A percentile compares a stretch with the other conserved stretches of the same genome.
Evolutionary conservation across 139 green algal species (phyloP).

Genomic region (Bryopsis sp.): DNA sequence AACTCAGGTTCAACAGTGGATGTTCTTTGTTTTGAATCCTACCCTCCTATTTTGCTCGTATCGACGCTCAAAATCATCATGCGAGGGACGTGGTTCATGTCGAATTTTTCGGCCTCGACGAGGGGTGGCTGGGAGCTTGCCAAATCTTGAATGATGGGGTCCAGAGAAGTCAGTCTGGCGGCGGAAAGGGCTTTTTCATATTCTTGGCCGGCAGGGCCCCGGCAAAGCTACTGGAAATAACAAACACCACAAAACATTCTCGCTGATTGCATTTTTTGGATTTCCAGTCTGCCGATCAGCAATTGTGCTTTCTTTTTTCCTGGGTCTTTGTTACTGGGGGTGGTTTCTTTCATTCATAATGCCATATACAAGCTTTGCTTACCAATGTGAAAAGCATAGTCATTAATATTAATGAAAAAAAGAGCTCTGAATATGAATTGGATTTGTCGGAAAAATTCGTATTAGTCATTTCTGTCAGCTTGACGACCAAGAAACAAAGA

Average conservation of each 20-base stretch:
- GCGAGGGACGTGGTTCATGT: not conserved
- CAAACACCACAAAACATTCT: conserved; percentile 13
- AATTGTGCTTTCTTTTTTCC: not conserved
- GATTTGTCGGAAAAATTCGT: too few relatives aligned
- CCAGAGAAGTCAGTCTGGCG: not conserved
- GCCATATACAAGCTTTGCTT: too few relatives aligned
- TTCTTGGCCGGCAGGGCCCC: not conserved
- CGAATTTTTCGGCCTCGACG: conserved; percentile 13
- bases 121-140: conserved; percentile 4
- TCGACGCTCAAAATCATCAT: conserved; percentile 17
- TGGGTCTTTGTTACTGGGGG: too few relatives aligned
- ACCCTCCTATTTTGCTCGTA: conserved; percentile 7
- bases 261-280: not conserved
- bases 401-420: too few relatives aligned
- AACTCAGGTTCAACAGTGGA: not conserved
- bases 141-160: conserved; percentile 17
- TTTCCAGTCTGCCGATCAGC: not conserved
- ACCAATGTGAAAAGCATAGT: too few relatives aligned
- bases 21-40: not conserved
- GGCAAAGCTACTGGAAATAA: conserved; percentile 8
- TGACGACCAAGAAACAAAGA: too few relatives aligned
- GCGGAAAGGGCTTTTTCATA: conserved; percentile 7
- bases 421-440: too few relatives aligned
- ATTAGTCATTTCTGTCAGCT: too few relatives aligned
- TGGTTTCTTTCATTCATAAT: too few relatives aligned